phyloP scores from a whole-genome alignment of 192 early-diverging fungal species.

The Coemansia sp. region DNA sequence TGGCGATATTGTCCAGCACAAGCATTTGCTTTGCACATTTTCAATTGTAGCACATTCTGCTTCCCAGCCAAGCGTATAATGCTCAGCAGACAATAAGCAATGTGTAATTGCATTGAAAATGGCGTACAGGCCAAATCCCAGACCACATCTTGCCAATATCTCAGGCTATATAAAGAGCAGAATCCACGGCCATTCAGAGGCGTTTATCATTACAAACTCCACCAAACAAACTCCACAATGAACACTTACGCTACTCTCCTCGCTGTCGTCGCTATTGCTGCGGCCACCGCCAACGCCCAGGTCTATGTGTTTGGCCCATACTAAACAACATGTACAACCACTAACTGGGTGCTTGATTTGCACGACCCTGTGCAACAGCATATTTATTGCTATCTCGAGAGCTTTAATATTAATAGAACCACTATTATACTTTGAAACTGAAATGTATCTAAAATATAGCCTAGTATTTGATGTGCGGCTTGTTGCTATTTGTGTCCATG shows the following conservation, averaged over 20 bases:
- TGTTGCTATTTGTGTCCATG: no score
- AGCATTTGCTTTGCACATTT: no score
- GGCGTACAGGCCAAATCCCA: neutral
- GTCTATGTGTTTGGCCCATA: slow-evolving; percentile 6
- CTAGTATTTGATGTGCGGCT: no score
- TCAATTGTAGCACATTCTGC: no score
- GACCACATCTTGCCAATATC: neutral
- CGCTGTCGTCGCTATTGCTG: slow-evolving; percentile 20
- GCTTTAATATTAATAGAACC: no score
- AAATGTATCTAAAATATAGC: no score
- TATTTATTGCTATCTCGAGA: neutral
- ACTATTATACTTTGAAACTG: no score
- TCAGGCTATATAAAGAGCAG: neutral
- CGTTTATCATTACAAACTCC: neutral
- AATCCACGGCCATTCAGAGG: neutral
- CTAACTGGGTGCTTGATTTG: neutral
- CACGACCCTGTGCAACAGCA: neutral
- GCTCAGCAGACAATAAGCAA: neutral
- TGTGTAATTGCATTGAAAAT: neutral
- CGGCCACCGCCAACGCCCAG: slow-evolving; percentile 26
- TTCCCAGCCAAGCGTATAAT: no score
- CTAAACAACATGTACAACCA: neutral
- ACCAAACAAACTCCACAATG: neutral
- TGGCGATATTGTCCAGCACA: no score
- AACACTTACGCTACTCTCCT: slow-evolving; percentile 8